Evolutionary conservation across 1,284 basidiomycete genomes (phyloP).

Genomic region (Melampsora larici-populina): DNA sequence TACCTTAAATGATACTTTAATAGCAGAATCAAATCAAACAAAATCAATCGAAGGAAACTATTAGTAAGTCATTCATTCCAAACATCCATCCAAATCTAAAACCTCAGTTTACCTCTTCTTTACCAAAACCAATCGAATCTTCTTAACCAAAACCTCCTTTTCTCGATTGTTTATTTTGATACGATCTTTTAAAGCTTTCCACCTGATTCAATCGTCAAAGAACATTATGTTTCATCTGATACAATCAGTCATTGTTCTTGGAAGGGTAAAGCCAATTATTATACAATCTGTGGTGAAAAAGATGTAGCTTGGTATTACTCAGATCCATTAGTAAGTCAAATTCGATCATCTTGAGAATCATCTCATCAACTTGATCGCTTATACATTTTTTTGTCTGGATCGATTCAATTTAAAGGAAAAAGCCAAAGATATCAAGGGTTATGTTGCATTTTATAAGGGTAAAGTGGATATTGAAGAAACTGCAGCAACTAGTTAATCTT

Average conservation of each 20-base stretch:
- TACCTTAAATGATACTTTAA: neutral
- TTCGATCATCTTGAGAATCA: too few species aligned
- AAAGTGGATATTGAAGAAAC: constrained; percentile 47
- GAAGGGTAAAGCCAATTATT: constrained; percentile 46
- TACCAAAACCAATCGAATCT: neutral
- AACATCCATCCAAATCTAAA: neutral
- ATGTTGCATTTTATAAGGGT: constrained; percentile 53
- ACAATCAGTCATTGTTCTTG: constrained; percentile 38
- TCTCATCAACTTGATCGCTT: too few species aligned
- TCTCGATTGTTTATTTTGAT: too few species aligned
- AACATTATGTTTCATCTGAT: neutral
- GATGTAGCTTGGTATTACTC: constrained; percentile 49
- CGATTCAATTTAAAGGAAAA: constrained; percentile 30
- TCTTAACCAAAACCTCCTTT: neutral
- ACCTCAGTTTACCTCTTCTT: too few species aligned
- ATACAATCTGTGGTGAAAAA: constrained; percentile 34
- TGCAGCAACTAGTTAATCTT: neutral
- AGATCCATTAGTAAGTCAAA: constrained; percentile 14
- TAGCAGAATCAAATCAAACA: neutral
- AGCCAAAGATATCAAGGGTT: constrained; percentile 48
- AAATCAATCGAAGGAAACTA: constrained; percentile 4
- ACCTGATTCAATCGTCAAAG: neutral
- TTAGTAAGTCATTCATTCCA: neutral
- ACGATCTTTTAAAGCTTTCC: neutral
- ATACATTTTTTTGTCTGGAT: neutral